Evolutionary conservation across 495 filamentous ascomycete species (phyloP).

Genomic region (Aspergillus sclerotiicarbonarius): DNA sequence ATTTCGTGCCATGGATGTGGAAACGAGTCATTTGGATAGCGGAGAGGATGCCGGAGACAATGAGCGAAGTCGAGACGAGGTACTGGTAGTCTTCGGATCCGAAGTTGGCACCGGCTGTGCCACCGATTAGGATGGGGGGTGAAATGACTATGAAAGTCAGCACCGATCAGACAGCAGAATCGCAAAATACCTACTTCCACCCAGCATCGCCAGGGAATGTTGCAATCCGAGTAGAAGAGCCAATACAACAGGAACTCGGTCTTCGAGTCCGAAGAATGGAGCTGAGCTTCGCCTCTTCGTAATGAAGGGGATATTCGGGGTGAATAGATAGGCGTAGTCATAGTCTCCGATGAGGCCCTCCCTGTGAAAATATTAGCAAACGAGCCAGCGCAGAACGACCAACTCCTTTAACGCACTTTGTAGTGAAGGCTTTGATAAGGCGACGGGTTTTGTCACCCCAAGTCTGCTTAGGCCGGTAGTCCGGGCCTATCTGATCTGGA

Average conservation of each 20-base stretch:
- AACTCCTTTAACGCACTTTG: slow-evolving; percentile 36
- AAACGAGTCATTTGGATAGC: slow-evolving; percentile 83
- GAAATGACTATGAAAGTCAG: slow-evolving; percentile 55
- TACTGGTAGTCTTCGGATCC: slow-evolving; percentile 62
- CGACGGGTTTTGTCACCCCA: slow-evolving; percentile 35
- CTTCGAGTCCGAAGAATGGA: slow-evolving; percentile 20
- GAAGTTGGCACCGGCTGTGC: slow-evolving; percentile 65
- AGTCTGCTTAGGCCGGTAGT: slow-evolving; percentile 39
- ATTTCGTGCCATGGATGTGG: slow-evolving; percentile 74
- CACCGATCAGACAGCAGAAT: not conserved
- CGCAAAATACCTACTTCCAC: slow-evolving; percentile 41
- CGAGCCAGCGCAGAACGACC: not conserved
- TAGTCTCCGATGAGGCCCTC: slow-evolving; percentile 22
- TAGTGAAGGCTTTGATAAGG: slow-evolving; percentile 45
- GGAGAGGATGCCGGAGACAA: slow-evolving; percentile 79
- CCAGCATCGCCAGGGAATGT: slow-evolving; percentile 57
- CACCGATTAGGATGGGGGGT: slow-evolving; percentile 74
- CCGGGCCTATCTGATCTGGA: slow-evolving; percentile 52
- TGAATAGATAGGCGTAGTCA: slow-evolving; percentile 19
- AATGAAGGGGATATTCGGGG: slow-evolving; percentile 19
- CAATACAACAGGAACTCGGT: slow-evolving; percentile 16
- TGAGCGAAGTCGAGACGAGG: slow-evolving; percentile 85
- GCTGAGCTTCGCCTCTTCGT: slow-evolving; percentile 11
- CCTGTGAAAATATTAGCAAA: not conserved
- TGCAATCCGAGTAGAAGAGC: slow-evolving; percentile 18